Evolutionary conservation across 768 basidiomycete species (phyloP).

Genomic region (Leccinum subtestaceum): DNA sequence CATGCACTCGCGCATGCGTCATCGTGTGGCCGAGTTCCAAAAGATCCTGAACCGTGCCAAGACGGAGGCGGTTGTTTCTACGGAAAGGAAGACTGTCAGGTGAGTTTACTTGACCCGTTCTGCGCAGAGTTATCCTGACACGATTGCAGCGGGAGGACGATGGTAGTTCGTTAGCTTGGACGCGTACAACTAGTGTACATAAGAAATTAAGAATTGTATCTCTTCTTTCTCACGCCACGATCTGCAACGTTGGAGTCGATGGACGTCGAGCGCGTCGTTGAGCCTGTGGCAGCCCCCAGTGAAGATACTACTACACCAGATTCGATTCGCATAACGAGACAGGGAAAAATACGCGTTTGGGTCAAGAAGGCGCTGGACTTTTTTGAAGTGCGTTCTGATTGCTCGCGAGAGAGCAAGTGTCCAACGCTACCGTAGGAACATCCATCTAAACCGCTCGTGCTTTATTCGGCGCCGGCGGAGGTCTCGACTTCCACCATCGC

Average conservation of each 20-base stretch:
- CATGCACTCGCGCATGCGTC: slow-evolving; percentile 97
- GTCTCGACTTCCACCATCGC: slow-evolving; percentile 44
- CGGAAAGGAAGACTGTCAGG: slow-evolving; percentile 90
- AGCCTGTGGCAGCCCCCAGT: slow-evolving; percentile 2
- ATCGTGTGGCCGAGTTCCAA: slow-evolving; percentile 92
- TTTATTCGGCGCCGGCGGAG: slow-evolving; percentile 56
- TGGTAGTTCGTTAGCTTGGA: slow-evolving; percentile 46
- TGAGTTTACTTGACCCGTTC: slow-evolving; percentile 33
- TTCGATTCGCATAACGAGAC: slow-evolving; percentile 51
- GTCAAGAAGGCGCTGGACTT: slow-evolving; percentile 52
- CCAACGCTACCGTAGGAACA: slow-evolving; percentile 39
- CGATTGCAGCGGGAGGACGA: slow-evolving; percentile 50
- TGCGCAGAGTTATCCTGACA: slow-evolving; percentile 5
- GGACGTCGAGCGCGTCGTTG: slow-evolving; percentile 11
- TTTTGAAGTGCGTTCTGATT: slow-evolving; percentile 44
- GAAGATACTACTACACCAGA: slow-evolving; percentile 19
- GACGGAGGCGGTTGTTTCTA: slow-evolving; percentile 72
- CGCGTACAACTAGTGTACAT: not conserved
- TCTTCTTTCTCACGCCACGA: slow-evolving; percentile 22
- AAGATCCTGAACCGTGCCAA: slow-evolving; percentile 95
- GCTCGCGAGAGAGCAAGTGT: not conserved
- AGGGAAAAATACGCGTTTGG: slow-evolving; percentile 54
- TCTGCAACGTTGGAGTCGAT: slow-evolving; percentile 6
- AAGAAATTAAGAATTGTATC: not conserved
- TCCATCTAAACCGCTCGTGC: slow-evolving; percentile 45